Percentiles rank a stretch among this genome's conserved stretches.
phyloP scores from a whole-genome alignment of 2,329 filamentous ascomycete species.

The Colletotrichum incanum region DNA sequence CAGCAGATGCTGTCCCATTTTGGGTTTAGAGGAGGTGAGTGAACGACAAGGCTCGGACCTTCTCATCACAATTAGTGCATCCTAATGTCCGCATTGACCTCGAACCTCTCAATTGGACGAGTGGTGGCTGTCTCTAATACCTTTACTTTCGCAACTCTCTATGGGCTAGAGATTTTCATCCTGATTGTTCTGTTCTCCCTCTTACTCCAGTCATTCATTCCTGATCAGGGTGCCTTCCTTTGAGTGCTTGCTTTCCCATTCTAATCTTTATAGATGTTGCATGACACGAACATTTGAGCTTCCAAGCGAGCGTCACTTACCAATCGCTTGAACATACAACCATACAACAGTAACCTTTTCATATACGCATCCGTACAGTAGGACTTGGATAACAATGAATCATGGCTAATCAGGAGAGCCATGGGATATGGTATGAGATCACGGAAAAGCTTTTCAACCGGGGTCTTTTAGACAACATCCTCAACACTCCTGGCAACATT shows the following conservation, averaged over 20 bases:
- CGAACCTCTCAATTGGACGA: neutral
- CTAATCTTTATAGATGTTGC: constrained; percentile 2
- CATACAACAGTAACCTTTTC: neutral
- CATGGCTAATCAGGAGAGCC: constrained; percentile 31
- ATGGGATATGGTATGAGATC: constrained; percentile 19
- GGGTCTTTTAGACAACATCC: constrained; percentile 26
- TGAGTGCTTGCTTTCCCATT: neutral
- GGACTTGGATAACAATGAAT: constrained; percentile 28
- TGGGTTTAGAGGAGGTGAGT: constrained; percentile 20
- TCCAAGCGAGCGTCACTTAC: constrained; percentile 12
- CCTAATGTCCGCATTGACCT: constrained; percentile 42
- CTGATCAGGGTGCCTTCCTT: constrained; percentile 7
- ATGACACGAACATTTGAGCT: neutral
- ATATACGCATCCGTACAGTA: neutral
- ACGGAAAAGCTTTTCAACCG: constrained; percentile 16
- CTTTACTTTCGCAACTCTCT: constrained; percentile 25
- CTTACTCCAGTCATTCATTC: constrained; percentile 31
- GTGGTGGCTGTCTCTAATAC: constrained; percentile 36
- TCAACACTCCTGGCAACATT: constrained; percentile 16
- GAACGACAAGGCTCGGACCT: constrained; percentile 38
- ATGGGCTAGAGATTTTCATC: neutral
- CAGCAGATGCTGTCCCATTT: constrained; percentile 2
- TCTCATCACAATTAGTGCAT: constrained; percentile 39
- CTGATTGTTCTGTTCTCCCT: neutral
- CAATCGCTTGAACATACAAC: constrained; percentile 3